These are phyloP conservation scores for Leptomonas pyrrhocoris DNA, from an alignment of 208 protist species.

Conservation along the genomic window DNA sequence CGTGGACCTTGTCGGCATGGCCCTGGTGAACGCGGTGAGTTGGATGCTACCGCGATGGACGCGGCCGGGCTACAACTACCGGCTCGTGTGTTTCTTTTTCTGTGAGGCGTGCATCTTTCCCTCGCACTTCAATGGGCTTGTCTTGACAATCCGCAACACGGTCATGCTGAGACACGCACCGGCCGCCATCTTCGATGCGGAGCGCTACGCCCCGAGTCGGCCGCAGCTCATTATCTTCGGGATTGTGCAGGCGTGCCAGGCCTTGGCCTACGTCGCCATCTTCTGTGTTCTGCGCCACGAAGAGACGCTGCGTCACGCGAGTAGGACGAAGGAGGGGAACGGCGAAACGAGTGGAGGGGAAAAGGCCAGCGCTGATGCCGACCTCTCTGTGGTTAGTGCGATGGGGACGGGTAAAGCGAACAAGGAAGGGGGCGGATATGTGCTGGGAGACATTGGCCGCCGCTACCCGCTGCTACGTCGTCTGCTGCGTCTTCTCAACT, in stretches of 20 bases:
- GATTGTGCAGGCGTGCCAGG: conserved; percentile 39
- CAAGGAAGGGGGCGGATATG: conserved; percentile 24
- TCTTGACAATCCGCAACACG: conserved; percentile 63
- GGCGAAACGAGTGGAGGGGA: conserved; percentile 1
- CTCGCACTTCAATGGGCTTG: conserved; percentile 69
- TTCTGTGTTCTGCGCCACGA: conserved; percentile 41
- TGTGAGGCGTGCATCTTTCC: conserved; percentile 35
- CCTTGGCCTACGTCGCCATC: conserved; percentile 25
- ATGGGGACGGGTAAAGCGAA: conserved; percentile 17
- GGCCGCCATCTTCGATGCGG: conserved; percentile 42
- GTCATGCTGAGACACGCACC: conserved; percentile 41
- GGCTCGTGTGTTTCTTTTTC: conserved; percentile 23
- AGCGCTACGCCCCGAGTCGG: conserved; percentile 42
- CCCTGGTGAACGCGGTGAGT: conserved; percentile 31
- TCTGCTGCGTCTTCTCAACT: not conserved
- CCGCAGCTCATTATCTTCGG: conserved; percentile 44
- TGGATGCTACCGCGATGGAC: conserved; percentile 50
- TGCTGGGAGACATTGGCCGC: conserved; percentile 47
- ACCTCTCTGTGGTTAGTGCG: not conserved
- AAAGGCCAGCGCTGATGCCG: not conserved
- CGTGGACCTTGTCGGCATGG: conserved; percentile 35
- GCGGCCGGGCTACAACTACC: conserved; percentile 38
- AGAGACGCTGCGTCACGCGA: conserved; percentile 18
- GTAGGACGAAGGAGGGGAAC: not conserved
- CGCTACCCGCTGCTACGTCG: conserved; percentile 24